These are phyloP conservation scores for Cryptomeria japonica DNA, from an alignment of 75 land plant genomes.

Conservation along the genomic window DNA sequence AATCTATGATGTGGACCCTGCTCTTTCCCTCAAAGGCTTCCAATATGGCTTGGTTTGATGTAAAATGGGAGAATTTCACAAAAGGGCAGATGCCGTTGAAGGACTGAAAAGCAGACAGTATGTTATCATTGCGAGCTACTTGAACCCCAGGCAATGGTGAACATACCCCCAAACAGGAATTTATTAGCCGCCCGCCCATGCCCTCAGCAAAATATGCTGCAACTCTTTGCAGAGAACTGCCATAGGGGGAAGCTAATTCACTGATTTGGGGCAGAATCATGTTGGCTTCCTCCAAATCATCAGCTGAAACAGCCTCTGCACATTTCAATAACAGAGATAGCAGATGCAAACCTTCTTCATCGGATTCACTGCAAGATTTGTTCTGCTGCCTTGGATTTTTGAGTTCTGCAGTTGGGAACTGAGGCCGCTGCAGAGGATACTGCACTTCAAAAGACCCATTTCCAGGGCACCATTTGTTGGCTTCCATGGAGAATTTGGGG, in stretches of 20 bases:
- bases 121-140: neutral
- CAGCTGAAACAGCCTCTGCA: slow-evolving; percentile 35
- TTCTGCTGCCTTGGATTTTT: neutral
- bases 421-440: slow-evolving; percentile 18
- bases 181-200: neutral
- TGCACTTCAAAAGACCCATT: neutral
- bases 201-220: slow-evolving; percentile 22
- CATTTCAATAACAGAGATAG: slow-evolving; percentile 37
- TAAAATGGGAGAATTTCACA: slow-evolving; percentile 21
- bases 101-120: slow-evolving; percentile 16
- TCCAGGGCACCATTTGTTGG: neutral
- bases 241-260: slow-evolving; percentile 17
- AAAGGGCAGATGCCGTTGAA: slow-evolving; percentile 17
- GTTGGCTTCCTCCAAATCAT: slow-evolving; percentile 35
- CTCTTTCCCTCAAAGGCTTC: slow-evolving; percentile 21
- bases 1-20: slow-evolving; percentile 17
- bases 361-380: slow-evolving; percentile 8
- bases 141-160: neutral
- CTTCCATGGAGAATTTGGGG: neutral
- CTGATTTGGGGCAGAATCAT: slow-evolving; percentile 23
- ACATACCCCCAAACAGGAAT: neutral
- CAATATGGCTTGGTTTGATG: slow-evolving; percentile 21
- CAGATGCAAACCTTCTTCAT: slow-evolving; percentile 38
- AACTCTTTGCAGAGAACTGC: slow-evolving; percentile 20
- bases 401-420: slow-evolving; percentile 11